Evolutionary conservation across 2,329 filamentous ascomycete genomes (phyloP).

Genomic region (Colletotrichum tabaci): DNA sequence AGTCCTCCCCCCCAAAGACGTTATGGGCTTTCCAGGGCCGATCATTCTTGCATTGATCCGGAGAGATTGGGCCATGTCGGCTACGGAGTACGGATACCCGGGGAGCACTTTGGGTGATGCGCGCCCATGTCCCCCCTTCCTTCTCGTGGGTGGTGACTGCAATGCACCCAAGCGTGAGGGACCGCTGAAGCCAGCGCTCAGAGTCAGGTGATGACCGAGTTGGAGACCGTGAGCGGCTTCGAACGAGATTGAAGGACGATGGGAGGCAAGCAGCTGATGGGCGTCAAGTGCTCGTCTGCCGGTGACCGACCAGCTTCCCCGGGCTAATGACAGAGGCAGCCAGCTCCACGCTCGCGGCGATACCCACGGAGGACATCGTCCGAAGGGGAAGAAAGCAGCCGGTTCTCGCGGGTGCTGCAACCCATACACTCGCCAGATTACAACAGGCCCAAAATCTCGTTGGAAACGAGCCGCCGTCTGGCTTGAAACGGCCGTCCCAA

Average conservation of each 20-base stretch:
- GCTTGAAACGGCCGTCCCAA: conserved; percentile 37
- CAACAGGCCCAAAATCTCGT: conserved; percentile 25
- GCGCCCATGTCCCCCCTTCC: conserved; percentile 7
- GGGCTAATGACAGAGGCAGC: background rate
- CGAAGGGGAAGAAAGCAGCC: conserved; percentile 24
- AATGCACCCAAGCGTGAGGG: too few species aligned
- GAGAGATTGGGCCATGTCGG: conserved; percentile 19
- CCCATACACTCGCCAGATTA: too few species aligned
- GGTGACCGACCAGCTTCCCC: conserved; percentile 2
- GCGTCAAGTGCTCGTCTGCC: background rate
- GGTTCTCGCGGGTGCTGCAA: conserved; percentile 14
- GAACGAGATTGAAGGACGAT: conserved; percentile 30
- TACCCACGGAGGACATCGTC: conserved; percentile 6
- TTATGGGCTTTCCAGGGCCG: too few species aligned
- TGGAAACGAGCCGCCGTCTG: conserved; percentile 31
- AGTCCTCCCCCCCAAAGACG: background rate
- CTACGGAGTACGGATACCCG: background rate
- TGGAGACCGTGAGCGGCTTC: conserved; percentile 4
- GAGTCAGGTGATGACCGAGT: conserved; percentile 13
- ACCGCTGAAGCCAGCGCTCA: conserved; percentile 5
- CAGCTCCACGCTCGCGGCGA: conserved; percentile 1
- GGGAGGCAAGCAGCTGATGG: background rate
- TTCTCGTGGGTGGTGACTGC: background rate
- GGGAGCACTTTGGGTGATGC: conserved; percentile 19
- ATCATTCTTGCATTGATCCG: conserved; percentile 22